Evolutionary conservation across 2,329 filamentous ascomycete species (phyloP).

Genomic region (Talaromyces sp.): DNA sequence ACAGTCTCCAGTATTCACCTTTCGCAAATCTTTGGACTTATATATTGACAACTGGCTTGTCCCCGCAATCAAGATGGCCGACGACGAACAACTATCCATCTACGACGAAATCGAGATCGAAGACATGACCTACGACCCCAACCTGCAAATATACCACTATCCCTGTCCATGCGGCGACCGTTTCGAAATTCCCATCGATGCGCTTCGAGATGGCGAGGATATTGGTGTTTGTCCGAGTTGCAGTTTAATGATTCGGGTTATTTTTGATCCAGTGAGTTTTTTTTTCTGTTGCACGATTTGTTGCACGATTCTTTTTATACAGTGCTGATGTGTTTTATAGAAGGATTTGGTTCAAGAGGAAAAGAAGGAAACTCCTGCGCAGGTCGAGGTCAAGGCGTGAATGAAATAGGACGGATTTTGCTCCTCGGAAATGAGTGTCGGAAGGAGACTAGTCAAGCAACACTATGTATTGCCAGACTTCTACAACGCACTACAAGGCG

Average conservation of each 20-base stretch:
- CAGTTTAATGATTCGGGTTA: constrained; percentile 92
- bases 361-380: constrained; percentile 19
- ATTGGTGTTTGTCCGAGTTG: constrained; percentile 97
- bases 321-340: constrained; percentile 5
- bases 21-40: neutral
- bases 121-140: constrained; percentile 87
- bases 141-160: constrained; percentile 85
- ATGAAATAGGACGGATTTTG: neutral
- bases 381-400: constrained; percentile 38
- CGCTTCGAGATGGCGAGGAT: constrained; percentile 82
- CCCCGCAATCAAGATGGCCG: constrained; percentile 47
- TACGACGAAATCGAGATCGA: constrained; percentile 99
- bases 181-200: constrained; percentile 82
- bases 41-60: neutral
- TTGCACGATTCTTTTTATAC: neutral
- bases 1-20: neutral
- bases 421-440: neutral
- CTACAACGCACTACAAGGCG: neutral
- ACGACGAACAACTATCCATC: constrained; percentile 61
- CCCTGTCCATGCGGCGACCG: constrained; percentile 96
- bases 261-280: constrained; percentile 72
- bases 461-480: neutral
- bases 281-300: constrained; percentile 8
- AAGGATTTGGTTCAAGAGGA: constrained; percentile 9
- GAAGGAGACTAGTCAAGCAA: neutral